Evolutionary conservation across 2,329 filamentous ascomycete species (phyloP), one percentile per base, ranked within the genome.

Genomic region (Sphaerulina musiva): DNA sequence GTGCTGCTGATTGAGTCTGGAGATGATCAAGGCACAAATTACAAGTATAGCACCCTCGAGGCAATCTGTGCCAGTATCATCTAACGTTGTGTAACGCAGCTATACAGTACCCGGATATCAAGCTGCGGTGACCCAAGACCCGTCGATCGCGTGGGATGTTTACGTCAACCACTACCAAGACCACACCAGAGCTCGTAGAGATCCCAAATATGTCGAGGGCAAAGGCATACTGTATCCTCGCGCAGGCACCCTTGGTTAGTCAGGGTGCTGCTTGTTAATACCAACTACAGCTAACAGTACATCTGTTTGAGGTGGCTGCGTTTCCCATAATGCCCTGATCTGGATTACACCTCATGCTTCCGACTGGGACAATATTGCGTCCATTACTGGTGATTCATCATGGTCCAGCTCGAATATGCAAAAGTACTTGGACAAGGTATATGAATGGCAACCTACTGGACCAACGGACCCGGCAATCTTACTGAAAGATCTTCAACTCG

Each of bases 1-100:
- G 78, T 79, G 1, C 76, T 84, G n/a, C 74, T 84, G 3, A 76
- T 83, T 26, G 80, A 83, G 59, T 79, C 80, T 12, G 80, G 80
- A 44, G 79, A 80, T 55, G 81, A 84, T 60, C 76, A 81, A 57
- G 76, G 74, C 14, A 69, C 72, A 48, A 72, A 73, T 44, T 67
- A 71, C 55, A 76, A 80, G 47, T 50, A 34, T 42, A 38, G 2
- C 12, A 50, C 11, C 14, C 38, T 40, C 6, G 38, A 40, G 62
- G 76, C 36, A 17, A 47, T 29, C 34, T 14, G 44, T 31, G 44
- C 10, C 26, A 6, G 26, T 29, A 29, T 29, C 26, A 29, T 4
- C 26, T 29, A 7, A 29, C 26, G 26, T 29, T 29, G 26, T 29
- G 26, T 6, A 29, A 6, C 4, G 26, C 12, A 50, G 47, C 31